Conservation (phyloP, 2,329 filamentous ascomycete genomes). For the Rutstroemia sydowiana region DNA sequence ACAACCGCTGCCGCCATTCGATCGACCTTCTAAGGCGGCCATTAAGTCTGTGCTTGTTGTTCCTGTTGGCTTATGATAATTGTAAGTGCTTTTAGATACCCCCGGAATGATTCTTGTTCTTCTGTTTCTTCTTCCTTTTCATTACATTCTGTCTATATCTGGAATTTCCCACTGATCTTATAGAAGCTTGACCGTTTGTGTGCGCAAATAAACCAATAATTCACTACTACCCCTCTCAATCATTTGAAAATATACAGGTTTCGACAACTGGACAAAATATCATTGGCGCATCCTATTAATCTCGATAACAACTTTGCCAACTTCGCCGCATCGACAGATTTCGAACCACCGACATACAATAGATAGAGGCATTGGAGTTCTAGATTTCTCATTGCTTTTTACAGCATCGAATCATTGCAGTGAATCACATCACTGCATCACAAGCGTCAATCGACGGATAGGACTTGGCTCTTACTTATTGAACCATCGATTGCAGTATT, state of each 20-base stretch:
- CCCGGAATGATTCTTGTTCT: neutral
- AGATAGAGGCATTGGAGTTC: neutral
- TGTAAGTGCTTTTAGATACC: neutral
- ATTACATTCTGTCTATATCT: neutral
- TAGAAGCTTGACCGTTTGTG: constrained; percentile 1
- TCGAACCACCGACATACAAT: neutral
- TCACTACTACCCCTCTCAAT: constrained; percentile 2
- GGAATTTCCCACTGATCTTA: constrained; percentile 1
- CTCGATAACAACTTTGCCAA: neutral
- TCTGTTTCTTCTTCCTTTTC: neutral
- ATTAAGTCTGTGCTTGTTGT: constrained; percentile 1
- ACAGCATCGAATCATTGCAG: neutral
- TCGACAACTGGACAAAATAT: neutral
- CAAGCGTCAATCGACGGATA: neutral
- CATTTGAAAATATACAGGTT: neutral
- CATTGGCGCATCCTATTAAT: constrained; percentile 2
- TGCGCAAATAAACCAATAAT: constrained; percentile 6
- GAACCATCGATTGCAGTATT: neutral
- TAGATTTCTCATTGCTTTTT: neutral
- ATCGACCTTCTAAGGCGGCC: neutral
- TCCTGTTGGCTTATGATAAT: neutral
- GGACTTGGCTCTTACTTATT: neutral
- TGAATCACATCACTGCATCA: neutral
- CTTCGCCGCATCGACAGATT: constrained; percentile 1
- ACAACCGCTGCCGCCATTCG: constrained; percentile 7